Conservation (phyloP, 495 filamentous ascomycete genomes). For the Elaphomyces granulatus region DNA sequence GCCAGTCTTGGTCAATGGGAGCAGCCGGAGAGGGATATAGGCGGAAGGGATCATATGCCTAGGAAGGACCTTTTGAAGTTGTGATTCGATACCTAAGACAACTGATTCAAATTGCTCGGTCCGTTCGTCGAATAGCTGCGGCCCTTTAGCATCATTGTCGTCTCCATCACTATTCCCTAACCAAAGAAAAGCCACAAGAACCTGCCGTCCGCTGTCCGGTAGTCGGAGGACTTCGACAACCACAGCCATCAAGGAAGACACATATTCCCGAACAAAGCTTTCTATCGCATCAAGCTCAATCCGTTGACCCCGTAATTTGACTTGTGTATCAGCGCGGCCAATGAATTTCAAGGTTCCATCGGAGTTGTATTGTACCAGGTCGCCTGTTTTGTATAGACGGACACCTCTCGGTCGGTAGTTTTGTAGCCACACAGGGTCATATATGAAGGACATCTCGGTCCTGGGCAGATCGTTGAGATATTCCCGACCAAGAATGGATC, state of each 20-base stretch:
- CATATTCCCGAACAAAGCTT: constrained; percentile 15
- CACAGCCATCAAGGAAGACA: background rate
- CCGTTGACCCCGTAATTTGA: constrained; percentile 39
- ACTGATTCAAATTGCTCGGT: constrained; percentile 19
- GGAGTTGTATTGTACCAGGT: constrained; percentile 23
- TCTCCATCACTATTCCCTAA: background rate
- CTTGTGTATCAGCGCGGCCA: constrained; percentile 36
- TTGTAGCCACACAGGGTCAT: constrained; percentile 1
- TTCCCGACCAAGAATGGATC: constrained; percentile 16
- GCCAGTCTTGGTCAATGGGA: constrained; percentile 28
- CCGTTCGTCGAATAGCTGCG: background rate
- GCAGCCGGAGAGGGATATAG: constrained; percentile 27
- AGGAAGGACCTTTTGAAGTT: constrained; percentile 19
- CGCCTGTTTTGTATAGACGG: constrained; percentile 33
- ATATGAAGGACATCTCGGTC: constrained; percentile 17
- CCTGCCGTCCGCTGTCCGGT: no score
- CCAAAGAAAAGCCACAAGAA: background rate
- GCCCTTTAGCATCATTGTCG: no score
- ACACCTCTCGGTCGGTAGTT: constrained; percentile 5
- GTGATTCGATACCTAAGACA: constrained; percentile 23
- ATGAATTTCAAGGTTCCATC: constrained; percentile 20
- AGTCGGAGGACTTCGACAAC: background rate
- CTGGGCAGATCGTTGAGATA: constrained; percentile 22
- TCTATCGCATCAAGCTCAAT: constrained; percentile 42
- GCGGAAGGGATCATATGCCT: constrained; percentile 32